Base-by-base conservation (phyloP, 2,329 filamentous ascomycete genomes). In the Torrubiella hemipterigena region DNA sequence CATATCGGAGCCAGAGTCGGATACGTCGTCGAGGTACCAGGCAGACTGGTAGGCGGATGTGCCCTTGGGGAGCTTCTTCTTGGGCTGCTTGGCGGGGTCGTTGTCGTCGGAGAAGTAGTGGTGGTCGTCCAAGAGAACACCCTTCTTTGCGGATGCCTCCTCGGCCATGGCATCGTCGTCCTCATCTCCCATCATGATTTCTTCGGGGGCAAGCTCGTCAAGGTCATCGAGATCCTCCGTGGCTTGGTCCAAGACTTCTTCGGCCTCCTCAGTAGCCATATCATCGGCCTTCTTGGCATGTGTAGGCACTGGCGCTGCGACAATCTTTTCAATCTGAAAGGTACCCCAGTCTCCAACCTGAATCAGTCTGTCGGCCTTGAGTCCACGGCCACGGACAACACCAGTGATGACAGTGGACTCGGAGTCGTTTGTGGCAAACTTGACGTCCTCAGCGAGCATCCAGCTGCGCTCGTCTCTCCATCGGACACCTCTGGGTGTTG, bases 401-500 rank as follows among this genome's bases (percentile, higher is more conserved):
- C 91, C 91, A 0, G 84, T 93, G 25, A 98, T 51, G 7, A 87
- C 61, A 7, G 84, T 81, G 25, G 76, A 62, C n/a, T 71, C 67
- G 2, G 67, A 63, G 9, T 67, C 66, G 5, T 59, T 64, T 17
- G 72, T 65, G 9, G 73, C 68, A 68, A 86, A 93, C 43, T 72
- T 60, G 32, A 94, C 65, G 17, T 87, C 72, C 42, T 98, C 91
- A 5, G 89, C 74, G 35, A 94, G 61, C 79, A 98, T 84, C 83
- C 91, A 98, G 46, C 86, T 93, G 43, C 91, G 73, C 42, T 94
- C 85, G 31, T 98, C 91, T 45, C 91, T 75, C 91, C 91, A 98
- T 40, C 79, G 67, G n/a, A 98, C 73, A 1, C 91, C 91, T 60
- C 93, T 96, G 9, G 91, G 89, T 26, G 81, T 86, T 21, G 81